Conservation (phyloP, 1,139 yeast species). For the Kodamaea arcana region DNA sequence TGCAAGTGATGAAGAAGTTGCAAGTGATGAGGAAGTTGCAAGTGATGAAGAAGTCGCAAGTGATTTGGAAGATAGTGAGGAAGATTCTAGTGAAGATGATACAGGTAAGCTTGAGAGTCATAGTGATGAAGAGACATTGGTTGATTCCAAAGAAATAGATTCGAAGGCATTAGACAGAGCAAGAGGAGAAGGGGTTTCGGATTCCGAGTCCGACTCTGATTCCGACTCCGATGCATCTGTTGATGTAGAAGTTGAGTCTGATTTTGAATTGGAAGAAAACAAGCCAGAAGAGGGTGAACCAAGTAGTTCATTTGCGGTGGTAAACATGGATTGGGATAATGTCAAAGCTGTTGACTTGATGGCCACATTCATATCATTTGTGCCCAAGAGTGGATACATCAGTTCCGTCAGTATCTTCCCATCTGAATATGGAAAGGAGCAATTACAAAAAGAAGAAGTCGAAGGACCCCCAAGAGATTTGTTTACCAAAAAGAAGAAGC, state of each 20-base stretch:
- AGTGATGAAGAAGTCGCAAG: slow-evolving; percentile 18
- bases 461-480: slow-evolving; percentile 93
- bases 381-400: slow-evolving; percentile 72
- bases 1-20: slow-evolving; percentile 19
- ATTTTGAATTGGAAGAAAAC: slow-evolving; percentile 52
- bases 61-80: slow-evolving; percentile 16
- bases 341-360: slow-evolving; percentile 78
- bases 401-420: slow-evolving; percentile 76
- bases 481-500: slow-evolving; percentile 43
- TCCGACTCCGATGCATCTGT: slow-evolving; percentile 26
- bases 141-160: slow-evolving; percentile 20
- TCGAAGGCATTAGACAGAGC: slow-evolving; percentile 49
- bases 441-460: slow-evolving; percentile 82
- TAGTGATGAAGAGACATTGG: slow-evolving; percentile 4
- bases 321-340: slow-evolving; percentile 97
- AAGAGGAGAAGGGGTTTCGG: slow-evolving; percentile 58
- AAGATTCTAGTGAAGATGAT: slow-evolving; percentile 13
- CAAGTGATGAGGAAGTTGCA: slow-evolving; percentile 19
- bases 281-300: slow-evolving; percentile 86
- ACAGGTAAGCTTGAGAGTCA: slow-evolving; percentile 7
- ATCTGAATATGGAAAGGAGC: slow-evolving; percentile 89
- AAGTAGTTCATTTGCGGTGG: slow-evolving; percentile 77
- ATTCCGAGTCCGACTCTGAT: slow-evolving; percentile 27
- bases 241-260: slow-evolving; percentile 42
- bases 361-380: slow-evolving; percentile 87